Evolutionary conservation across 2,329 filamentous ascomycete genomes (phyloP), one percentile per base, ranked within the genome.

Genomic region (Diaporthe humulicola): DNA sequence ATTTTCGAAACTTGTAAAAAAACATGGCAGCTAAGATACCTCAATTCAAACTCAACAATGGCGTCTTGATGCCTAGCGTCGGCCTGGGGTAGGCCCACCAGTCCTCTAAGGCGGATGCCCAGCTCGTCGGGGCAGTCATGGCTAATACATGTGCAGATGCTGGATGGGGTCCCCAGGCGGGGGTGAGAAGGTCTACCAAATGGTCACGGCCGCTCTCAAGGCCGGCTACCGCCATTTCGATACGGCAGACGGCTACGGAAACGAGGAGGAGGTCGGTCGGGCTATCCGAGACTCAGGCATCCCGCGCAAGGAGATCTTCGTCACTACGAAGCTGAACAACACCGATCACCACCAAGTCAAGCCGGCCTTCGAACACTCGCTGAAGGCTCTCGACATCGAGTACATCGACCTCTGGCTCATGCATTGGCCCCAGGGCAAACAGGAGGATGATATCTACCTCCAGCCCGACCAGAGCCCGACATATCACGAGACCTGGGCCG

Each of bases 361-460:
- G 19, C 77, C 77, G 17, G 81, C 79, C 3, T 77, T 84, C 15
- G 69, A 79, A n/a, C 75, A 71, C 15, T 82, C 81, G 0, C 81
- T 84, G 1, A 69, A 77, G 2, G 74, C 77, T 88, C 81, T 91
- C 89, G 72, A 91, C 86, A 9, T 88, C 89, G 45, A 88, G 85
- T 75, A 88, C 83, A 78, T 91, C 89, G 72, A 91, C 90, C 79
- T 91, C 89, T 0, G 89, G 89, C 78, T 89, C 88, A 73, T 76
- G 56, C 75, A 76, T 54, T 76, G 74, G 74, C 74, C 74, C n/a
- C 74, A 76, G 38, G 72, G 50, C 52, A 4, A 10, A 4, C 30
- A 52, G n/a, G 74, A 61, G 74, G 42, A 25, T 58, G 45, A 28
- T 15, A n/a, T 52, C 17, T 22, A 3, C 25, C 58, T 67, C 25